Conservation (phyloP, 345 rosid genomes). For the Salix caprea region DNA sequence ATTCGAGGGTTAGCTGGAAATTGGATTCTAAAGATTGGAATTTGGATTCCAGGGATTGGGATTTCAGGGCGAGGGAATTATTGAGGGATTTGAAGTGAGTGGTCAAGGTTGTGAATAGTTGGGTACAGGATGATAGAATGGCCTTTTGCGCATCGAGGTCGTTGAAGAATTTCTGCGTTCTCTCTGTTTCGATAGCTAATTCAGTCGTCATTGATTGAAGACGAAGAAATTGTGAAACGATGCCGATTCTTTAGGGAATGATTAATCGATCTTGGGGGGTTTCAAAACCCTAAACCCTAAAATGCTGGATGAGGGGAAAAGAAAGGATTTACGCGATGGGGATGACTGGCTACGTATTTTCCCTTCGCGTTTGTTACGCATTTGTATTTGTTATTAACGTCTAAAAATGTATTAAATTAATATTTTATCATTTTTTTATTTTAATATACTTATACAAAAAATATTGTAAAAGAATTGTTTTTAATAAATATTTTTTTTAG, state of each 20-base stretch:
- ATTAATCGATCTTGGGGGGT: neutral
- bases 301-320: too few relatives aligned
- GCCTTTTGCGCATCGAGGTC: conserved; percentile 40
- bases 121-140: conserved; percentile 38
- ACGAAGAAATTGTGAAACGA: neutral
- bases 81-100: conserved; percentile 42
- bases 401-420: too few relatives aligned
- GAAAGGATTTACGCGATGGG: too few relatives aligned
- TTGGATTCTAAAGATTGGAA: conserved; percentile 35
- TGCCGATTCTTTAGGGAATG: neutral
- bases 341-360: too few relatives aligned
- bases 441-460: too few relatives aligned
- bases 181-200: conserved; percentile 22
- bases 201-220: conserved; percentile 24
- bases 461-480: too few relatives aligned
- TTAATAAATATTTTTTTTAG: too few relatives aligned
- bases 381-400: too few relatives aligned
- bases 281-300: conserved; percentile 6
- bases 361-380: too few relatives aligned
- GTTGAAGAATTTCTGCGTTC: conserved; percentile 37
- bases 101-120: conserved; percentile 39
- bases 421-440: too few relatives aligned
- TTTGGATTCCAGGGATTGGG: conserved; percentile 38
- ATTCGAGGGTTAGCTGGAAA: conserved; percentile 25
- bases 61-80: conserved; percentile 31